phyloP scores from a whole-genome alignment of 2,329 filamentous ascomycete genomes.

The Sporothrix brasiliensis region DNA sequence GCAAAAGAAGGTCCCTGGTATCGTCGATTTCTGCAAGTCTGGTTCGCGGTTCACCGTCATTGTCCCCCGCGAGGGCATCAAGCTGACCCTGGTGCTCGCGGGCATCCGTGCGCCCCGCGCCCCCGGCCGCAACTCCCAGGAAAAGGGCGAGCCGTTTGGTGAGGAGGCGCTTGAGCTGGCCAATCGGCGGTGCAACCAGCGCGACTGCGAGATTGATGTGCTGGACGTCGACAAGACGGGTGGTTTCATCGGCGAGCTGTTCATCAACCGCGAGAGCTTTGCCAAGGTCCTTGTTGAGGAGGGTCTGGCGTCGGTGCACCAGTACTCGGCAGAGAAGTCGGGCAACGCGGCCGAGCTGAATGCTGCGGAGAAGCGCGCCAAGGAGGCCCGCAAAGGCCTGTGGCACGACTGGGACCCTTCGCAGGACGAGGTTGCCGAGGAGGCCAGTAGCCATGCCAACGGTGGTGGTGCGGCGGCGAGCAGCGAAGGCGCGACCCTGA shows the following conservation, averaged over 20 bases:
- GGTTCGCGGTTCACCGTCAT: slow-evolving; percentile 91
- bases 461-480: slow-evolving; percentile 45
- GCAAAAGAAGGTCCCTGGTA: slow-evolving; percentile 87
- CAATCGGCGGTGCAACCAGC: slow-evolving; percentile 83
- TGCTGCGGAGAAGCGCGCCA: slow-evolving; percentile 83
- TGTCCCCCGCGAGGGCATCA: slow-evolving; percentile 88
- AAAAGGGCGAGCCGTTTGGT: slow-evolving; percentile 88
- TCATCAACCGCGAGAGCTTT: slow-evolving; percentile 93
- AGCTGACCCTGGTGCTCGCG: slow-evolving; percentile 91
- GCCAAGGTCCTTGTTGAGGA: slow-evolving; percentile 92
- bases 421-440: slow-evolving; percentile 68
- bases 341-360: slow-evolving; percentile 86
- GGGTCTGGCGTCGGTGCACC: slow-evolving; percentile 87
- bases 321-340: slow-evolving; percentile 93
- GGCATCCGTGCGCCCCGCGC: slow-evolving; percentile 90
- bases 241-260: slow-evolving; percentile 94
- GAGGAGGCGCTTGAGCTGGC: slow-evolving; percentile 93
- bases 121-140: slow-evolving; percentile 72
- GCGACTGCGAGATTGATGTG: slow-evolving; percentile 94
- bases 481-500: slow-evolving; percentile 53
- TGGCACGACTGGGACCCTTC: slow-evolving; percentile 96
- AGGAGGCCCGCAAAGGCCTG: slow-evolving; percentile 82
- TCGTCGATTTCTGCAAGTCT: slow-evolving; percentile 98
- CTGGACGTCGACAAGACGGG: slow-evolving; percentile 95
- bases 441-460: slow-evolving; percentile 53